Base-by-base conservation (phyloP, 2,329 filamentous ascomycete genomes). In the Knufia petricola region DNA sequence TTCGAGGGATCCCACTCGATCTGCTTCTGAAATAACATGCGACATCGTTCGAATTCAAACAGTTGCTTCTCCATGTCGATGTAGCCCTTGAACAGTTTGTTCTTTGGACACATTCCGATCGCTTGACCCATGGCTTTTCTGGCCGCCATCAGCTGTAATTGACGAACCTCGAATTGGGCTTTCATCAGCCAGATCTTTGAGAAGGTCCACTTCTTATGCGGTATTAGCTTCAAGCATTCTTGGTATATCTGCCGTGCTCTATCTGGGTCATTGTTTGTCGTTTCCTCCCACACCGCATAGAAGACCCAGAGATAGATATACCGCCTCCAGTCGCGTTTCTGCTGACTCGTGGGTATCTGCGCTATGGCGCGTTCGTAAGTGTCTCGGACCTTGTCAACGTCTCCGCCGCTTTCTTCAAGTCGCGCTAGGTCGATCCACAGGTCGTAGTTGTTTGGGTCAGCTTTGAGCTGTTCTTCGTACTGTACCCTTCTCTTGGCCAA, bases 271-370 rank as follows among this genome's bases (percentile, higher is more conserved):
- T 84, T 82, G 30, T 82, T 84, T 55, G 90, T 84, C 65, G 86
- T 81, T 66, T 98, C 92, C 65, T 96, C 92, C 79, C 85, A 96
- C 15, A 95, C 71, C 8, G 92, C 92, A 66, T 96, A 98, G 69
- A 96, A 95, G 37, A 96, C 79, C 87, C 90, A 98, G 1, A 98
- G 77, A 63, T 96, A 98, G 52, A 98, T 94, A 66, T 98, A 98
- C 30, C 92, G 77, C 56, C 92, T 78, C 92, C 92, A 98, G 65
- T 96, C 89, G 40, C 92, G 80, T 73, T 98, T 98, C 65, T 96
- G 92, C 59, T 94, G 86, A 17, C 88, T 94, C 0, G 92, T 90
- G 1, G 92, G 92, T 12, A 96, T 81, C 62, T 98, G 90, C 3
- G 92, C 88, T 58, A 98, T 94, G 1, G 92, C 92, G 59, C 88